These are phyloP conservation scores for Heliamphora exappendiculata DNA, from an alignment of 148 eudicot genomes.

Conservation along the genomic window DNA sequence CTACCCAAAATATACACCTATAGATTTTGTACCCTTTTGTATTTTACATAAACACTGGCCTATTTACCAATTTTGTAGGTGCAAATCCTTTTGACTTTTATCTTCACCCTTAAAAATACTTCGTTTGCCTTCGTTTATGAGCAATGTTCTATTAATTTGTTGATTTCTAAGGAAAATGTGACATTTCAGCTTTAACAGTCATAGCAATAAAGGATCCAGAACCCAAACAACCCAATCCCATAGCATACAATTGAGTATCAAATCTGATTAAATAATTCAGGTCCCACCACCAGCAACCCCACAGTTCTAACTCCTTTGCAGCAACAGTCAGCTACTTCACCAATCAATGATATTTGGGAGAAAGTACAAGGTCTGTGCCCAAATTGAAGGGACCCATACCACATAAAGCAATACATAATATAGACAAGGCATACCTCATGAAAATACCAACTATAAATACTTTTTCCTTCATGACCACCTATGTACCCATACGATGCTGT, in stretches of 20 bases:
- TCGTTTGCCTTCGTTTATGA: neutral
- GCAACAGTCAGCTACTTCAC: neutral
- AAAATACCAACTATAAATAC: conserved; percentile 82
- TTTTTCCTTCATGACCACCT: conserved; percentile 97
- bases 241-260: neutral
- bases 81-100: neutral
- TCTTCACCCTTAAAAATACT: neutral
- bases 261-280: neutral
- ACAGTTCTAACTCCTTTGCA: neutral
- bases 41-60: neutral
- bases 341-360: neutral
- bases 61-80: neutral
- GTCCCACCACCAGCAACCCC: neutral
- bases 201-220: conserved; percentile 3
- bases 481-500: conserved; percentile 96
- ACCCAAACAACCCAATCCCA: neutral
- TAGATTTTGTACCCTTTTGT: neutral
- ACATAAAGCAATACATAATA: neutral
- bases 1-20: neutral
- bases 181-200: neutral
- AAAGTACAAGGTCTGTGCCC: neutral
- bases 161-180: neutral
- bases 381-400: neutral
- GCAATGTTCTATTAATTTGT: neutral
- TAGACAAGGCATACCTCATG: conserved; percentile 56